These are phyloP conservation scores for Tolypocladium album DNA, from an alignment of 2,329 filamentous ascomycete species.

Conservation along the genomic window DNA sequence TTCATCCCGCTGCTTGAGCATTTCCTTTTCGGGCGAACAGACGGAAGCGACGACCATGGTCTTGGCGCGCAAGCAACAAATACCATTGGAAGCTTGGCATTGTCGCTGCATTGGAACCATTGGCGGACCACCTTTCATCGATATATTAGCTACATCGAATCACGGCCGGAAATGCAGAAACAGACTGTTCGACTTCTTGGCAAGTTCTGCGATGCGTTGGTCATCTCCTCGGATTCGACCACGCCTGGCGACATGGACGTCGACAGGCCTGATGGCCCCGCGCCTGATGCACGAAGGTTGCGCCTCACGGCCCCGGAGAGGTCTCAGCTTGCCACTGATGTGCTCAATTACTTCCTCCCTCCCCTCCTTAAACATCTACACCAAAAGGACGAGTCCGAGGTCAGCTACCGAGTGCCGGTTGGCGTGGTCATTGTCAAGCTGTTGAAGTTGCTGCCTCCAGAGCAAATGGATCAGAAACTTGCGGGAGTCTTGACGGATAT, in stretches of 20 bases:
- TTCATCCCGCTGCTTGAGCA: slow-evolving; percentile 89
- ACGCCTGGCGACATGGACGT: slow-evolving; percentile 31
- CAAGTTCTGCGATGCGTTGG: slow-evolving; percentile 68
- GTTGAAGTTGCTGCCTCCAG: slow-evolving; percentile 64
- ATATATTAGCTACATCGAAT: slow-evolving; percentile 72
- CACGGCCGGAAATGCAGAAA: slow-evolving; percentile 75
- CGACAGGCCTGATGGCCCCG: slow-evolving; percentile 17
- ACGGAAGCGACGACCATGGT: slow-evolving; percentile 68
- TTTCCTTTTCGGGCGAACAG: slow-evolving; percentile 76
- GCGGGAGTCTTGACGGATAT: slow-evolving; percentile 84
- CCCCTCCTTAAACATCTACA: slow-evolving; percentile 77
- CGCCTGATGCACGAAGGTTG: slow-evolving; percentile 33
- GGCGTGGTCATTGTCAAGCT: slow-evolving; percentile 84
- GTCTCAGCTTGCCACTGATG: slow-evolving; percentile 59
- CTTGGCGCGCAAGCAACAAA: slow-evolving; percentile 78
- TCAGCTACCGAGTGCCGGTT: slow-evolving; percentile 84
- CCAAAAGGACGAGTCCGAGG: slow-evolving; percentile 87
- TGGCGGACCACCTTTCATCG: slow-evolving; percentile 76
- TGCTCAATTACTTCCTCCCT: slow-evolving; percentile 67
- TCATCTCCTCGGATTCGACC: slow-evolving; percentile 36
- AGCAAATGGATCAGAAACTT: slow-evolving; percentile 62
- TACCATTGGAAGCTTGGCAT: slow-evolving; percentile 64
- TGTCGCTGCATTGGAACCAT: slow-evolving; percentile 79
- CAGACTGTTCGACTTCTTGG: slow-evolving; percentile 74
- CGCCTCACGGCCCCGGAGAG: slow-evolving; percentile 54